Percentiles rank a stretch among this genome's conserved stretches.
phyloP scores from a whole-genome alignment of 83 land plant species.

The Larix sibirica region DNA sequence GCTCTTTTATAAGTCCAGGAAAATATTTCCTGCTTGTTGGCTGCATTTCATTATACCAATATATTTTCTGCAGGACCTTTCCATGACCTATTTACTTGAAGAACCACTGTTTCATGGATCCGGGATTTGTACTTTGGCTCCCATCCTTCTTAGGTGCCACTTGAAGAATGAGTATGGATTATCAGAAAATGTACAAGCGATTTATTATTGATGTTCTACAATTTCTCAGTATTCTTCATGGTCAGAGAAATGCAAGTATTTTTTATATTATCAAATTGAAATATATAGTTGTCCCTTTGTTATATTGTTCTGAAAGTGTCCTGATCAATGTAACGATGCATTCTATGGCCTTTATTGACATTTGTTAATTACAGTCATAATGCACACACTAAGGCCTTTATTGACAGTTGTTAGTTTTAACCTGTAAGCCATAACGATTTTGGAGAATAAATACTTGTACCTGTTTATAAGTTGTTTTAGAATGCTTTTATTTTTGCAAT shows the following conservation, averaged over 20 bases:
- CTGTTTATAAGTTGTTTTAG: not conserved
- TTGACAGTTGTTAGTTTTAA: not conserved
- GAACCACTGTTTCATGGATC: slow-evolving; percentile 7
- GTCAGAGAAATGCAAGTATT: not conserved
- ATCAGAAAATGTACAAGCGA: not conserved
- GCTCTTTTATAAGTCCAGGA: not conserved
- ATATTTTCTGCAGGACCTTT: not conserved
- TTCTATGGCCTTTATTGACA: too few relatives aligned
- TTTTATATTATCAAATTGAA: not conserved
- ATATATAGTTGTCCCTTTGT: not conserved
- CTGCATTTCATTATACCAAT: not conserved
- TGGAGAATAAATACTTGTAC: not conserved
- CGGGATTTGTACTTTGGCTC: not conserved
- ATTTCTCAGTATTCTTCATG: not conserved
- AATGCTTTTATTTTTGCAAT: not conserved
- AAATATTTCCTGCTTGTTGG: not conserved
- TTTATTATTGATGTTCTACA: not conserved
- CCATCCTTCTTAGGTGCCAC: not conserved
- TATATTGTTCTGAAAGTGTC: not conserved
- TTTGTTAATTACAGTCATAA: not conserved
- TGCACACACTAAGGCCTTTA: not conserved
- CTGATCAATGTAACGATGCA: not conserved
- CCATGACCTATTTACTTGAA: not conserved
- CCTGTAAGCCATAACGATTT: not conserved
- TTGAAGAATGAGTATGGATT: slow-evolving; percentile 1